These are phyloP conservation scores for Plantago rigida DNA, from an alignment of 305 asterid genomes.

Conservation along the genomic window DNA sequence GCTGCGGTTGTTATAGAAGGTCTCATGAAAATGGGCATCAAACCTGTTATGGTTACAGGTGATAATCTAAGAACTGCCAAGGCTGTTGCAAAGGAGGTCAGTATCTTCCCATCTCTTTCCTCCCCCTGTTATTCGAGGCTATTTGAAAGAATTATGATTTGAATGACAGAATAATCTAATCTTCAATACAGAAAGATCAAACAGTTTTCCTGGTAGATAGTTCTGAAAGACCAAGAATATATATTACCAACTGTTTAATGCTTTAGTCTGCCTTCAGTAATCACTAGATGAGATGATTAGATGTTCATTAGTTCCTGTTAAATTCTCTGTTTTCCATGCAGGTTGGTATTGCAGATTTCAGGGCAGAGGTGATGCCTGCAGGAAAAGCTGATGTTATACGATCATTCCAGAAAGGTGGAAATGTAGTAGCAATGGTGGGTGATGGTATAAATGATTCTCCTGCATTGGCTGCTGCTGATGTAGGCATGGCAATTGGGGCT, in stretches of 20 bases:
- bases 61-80: constrained; percentile 98
- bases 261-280: no score
- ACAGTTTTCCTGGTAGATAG: no score
- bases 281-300: not conserved
- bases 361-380: constrained; percentile 99
- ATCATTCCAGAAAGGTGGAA: constrained; percentile 73
- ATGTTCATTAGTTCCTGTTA: not conserved
- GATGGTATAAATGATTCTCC: constrained; percentile 98
- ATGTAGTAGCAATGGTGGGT: constrained; percentile 94
- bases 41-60: constrained; percentile 94
- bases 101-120: constrained; percentile 22
- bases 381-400: constrained; percentile 85
- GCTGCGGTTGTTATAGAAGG: constrained; percentile 91
- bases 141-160: not conserved
- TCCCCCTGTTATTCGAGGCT: constrained; percentile 1
- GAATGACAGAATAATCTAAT: no score
- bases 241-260: no score
- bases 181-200: no score
- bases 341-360: constrained; percentile 81
- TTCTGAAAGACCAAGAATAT: no score
- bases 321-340: constrained; percentile 30
- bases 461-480: constrained; percentile 94
- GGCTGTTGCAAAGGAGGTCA: constrained; percentile 96
- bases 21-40: constrained; percentile 82
- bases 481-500: constrained; percentile 98